A percentile compares a stretch with the other conserved stretches of the same genome.
Conservation (phyloP, 352 stramenopile genomes). For the Pythium utonaiense region DNA sequence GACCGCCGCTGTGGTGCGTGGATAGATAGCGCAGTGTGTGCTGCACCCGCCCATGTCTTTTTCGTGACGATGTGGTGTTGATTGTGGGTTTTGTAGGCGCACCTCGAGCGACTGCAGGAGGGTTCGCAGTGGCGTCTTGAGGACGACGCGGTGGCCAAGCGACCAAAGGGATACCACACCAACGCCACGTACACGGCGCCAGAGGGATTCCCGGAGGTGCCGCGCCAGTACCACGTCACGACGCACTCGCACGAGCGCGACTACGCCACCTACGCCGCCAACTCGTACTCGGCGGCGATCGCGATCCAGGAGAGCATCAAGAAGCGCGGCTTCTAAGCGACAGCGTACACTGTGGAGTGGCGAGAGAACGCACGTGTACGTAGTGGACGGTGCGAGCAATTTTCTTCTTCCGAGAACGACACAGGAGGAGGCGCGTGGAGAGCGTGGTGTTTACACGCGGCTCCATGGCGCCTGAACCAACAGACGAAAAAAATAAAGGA, state of each 20-base stretch:
- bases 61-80: background rate
- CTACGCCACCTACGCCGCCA: slow-evolving; percentile 78
- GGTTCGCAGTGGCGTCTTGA: slow-evolving; percentile 68
- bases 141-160: slow-evolving; percentile 49
- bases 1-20: slow-evolving; percentile 39
- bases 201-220: slow-evolving; percentile 68
- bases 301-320: slow-evolving; percentile 78
- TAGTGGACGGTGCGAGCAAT: too few relatives aligned
- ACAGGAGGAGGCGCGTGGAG: background rate
- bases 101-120: slow-evolving; percentile 47
- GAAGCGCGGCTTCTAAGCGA: slow-evolving; percentile 67
- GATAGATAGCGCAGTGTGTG: background rate
- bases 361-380: background rate
- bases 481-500: background rate
- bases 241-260: slow-evolving; percentile 66
- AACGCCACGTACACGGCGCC: slow-evolving; percentile 55
- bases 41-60: background rate
- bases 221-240: slow-evolving; percentile 69
- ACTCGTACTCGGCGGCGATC: slow-evolving; percentile 85
- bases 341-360: too few relatives aligned
- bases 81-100: slow-evolving; percentile 23
- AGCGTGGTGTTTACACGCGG: background rate
- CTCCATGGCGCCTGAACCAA: background rate
- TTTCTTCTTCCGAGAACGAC: background rate
- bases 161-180: slow-evolving; percentile 59